Conservation (phyloP, 192 early-diverging fungal genomes). For the Thamnidium elegans region DNA sequence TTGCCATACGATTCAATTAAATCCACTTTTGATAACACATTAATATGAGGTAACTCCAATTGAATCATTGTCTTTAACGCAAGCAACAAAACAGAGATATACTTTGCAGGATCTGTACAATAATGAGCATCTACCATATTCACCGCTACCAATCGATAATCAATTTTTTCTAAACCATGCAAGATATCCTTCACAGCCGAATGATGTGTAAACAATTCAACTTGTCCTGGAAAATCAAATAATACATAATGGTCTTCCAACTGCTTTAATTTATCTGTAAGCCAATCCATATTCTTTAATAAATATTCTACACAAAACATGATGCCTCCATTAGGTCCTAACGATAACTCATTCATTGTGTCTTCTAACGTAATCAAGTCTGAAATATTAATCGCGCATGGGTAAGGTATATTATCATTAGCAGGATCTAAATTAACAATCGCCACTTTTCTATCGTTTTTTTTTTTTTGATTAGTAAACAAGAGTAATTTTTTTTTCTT, state of each 20-base stretch:
- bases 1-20: constrained; percentile 78
- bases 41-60: constrained; percentile 93
- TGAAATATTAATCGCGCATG: constrained; percentile 76
- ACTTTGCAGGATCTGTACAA: constrained; percentile 89
- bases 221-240: constrained; percentile 97
- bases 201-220: constrained; percentile 97
- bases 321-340: constrained; percentile 96
- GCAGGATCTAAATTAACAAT: constrained; percentile 98
- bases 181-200: constrained; percentile 75
- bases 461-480: constrained; percentile 14
- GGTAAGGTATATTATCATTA: constrained; percentile 86
- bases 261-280: constrained; percentile 70
- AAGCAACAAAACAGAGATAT: constrained; percentile 86
- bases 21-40: constrained; percentile 96
- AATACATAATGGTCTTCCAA: constrained; percentile 84
- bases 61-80: constrained; percentile 92
- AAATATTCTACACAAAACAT: constrained; percentile 96
- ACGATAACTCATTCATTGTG: constrained; percentile 82
- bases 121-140: constrained; percentile 91
- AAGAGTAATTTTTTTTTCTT: constrained; percentile 9
- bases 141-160: constrained; percentile 74
- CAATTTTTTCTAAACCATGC: constrained; percentile 61
- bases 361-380: constrained; percentile 94
- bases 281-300: constrained; percentile 89
- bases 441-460: constrained; percentile 57